These are phyloP conservation scores for Verbascum thapsus DNA, from an alignment of 257 asterid species.

Conservation along the genomic window DNA sequence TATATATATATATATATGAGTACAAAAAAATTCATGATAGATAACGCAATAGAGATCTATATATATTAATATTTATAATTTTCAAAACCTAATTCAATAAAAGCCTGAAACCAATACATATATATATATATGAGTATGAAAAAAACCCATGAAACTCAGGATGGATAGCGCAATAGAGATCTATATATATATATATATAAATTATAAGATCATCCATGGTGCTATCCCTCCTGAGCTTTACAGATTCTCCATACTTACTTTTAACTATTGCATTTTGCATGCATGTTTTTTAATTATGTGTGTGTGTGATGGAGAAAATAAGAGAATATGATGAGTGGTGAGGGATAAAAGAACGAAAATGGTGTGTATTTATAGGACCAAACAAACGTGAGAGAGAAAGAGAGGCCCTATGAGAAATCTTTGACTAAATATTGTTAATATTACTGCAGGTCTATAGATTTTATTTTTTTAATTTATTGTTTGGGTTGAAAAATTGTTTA, in stretches of 20 bases:
- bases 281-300: conserved; percentile 1
- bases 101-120: too few relatives aligned
- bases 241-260: conserved; percentile 42
- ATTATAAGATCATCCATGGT: conserved; percentile 33
- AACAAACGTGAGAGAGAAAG: conserved; percentile 38
- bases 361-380: conserved; percentile 53
- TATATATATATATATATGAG: too few relatives aligned
- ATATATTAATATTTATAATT: too few relatives aligned
- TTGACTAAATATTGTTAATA: conserved; percentile 11
- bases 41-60: conserved; percentile 57
- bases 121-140: too few relatives aligned
- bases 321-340: background rate
- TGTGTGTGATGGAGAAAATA: conserved; percentile 10
- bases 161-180: conserved; percentile 69
- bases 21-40: conserved; percentile 65
- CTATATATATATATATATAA: conserved; percentile 1
- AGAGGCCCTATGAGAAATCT: background rate
- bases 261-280: conserved; percentile 15
- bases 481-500: too few relatives aligned
- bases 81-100: too few relatives aligned
- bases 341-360: conserved; percentile 26
- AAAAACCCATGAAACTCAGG: conserved; percentile 69
- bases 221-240: conserved; percentile 92
- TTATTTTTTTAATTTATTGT: background rate
- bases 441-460: conserved; percentile 18